Conservation (phyloP, 1,139 yeast genomes). For the Sugiyamaella neomexicana region DNA sequence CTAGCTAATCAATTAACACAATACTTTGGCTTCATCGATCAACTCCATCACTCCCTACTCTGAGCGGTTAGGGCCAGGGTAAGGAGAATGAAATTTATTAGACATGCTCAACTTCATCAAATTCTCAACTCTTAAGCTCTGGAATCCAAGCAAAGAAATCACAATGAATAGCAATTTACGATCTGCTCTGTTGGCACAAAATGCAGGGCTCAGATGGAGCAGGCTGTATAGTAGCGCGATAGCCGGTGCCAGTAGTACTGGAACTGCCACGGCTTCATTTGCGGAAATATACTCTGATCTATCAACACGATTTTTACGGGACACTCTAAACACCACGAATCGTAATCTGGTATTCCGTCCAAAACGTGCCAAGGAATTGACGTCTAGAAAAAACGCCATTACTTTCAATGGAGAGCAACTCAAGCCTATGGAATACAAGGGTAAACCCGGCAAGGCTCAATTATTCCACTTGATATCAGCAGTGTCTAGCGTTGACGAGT, state of each 20-base stretch:
- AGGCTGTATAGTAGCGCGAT: background rate
- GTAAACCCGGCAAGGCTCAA: conserved; percentile 33
- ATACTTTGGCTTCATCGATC: too few relatives aligned
- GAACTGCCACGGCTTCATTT: conserved; percentile 6
- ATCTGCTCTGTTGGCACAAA: background rate
- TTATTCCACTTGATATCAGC: conserved; percentile 22
- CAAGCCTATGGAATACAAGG: conserved; percentile 32
- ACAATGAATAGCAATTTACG: background rate
- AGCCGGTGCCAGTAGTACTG: too few relatives aligned
- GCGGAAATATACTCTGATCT: conserved; percentile 17
- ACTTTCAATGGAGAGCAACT: conserved; percentile 28
- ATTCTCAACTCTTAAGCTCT: background rate
- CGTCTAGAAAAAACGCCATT: conserved; percentile 28
- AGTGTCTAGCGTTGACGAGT: conserved; percentile 20
- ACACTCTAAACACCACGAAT: conserved; percentile 27
- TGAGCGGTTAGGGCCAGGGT: background rate
- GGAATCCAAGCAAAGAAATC: too few relatives aligned
- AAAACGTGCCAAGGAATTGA: conserved; percentile 28
- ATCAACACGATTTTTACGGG: conserved; percentile 23
- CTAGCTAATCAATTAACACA: too few relatives aligned
- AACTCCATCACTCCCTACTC: background rate
- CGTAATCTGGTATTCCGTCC: conserved; percentile 36
- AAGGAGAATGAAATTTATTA: conserved; percentile 3
- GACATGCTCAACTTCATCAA: background rate
- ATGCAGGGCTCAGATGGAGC: background rate